Evolutionary conservation across 176 grass and related monocot species (phyloP).

Genomic region (Ananas comosus): DNA sequence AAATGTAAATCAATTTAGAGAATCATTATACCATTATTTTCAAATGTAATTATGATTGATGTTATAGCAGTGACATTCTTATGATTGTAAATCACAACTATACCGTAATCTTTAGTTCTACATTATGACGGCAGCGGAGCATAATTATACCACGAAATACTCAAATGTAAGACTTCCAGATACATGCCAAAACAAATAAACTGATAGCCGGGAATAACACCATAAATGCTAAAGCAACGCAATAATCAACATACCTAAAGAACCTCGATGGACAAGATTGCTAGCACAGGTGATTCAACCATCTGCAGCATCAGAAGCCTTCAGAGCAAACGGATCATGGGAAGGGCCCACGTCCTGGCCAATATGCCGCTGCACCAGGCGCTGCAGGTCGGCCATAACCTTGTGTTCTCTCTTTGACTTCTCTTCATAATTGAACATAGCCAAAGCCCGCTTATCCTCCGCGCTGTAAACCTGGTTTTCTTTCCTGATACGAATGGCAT

Average conservation of each 20-base stretch:
- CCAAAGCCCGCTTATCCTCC: conserved; percentile 89
- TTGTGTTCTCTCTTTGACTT: conserved; percentile 84
- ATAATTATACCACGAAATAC: background rate
- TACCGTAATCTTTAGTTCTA: background rate
- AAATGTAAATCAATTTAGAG: too few relatives aligned
- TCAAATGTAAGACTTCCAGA: background rate
- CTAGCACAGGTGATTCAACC: conserved; percentile 33
- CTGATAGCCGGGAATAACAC: background rate
- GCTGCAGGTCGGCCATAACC: conserved; percentile 95
- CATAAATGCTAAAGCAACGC: background rate
- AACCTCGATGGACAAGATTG: background rate
- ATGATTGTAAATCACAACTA: too few relatives aligned
- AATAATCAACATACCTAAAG: background rate
- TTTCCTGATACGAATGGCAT: conserved; percentile 94
- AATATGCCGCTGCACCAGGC: conserved; percentile 89
- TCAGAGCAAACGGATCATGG: conserved; percentile 70
- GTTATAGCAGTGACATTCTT: too few relatives aligned
- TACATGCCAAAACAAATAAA: background rate
- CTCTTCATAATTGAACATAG: conserved; percentile 99
- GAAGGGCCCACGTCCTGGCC: conserved; percentile 56
- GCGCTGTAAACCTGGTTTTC: conserved; percentile 98
- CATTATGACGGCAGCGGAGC: background rate
- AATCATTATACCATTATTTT: too few relatives aligned
- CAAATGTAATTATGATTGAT: too few relatives aligned
- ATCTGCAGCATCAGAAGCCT: conserved; percentile 33